Evolutionary conservation across 495 filamentous ascomycete genomes (phyloP).

Genomic region (Lophiotrema nucula): DNA sequence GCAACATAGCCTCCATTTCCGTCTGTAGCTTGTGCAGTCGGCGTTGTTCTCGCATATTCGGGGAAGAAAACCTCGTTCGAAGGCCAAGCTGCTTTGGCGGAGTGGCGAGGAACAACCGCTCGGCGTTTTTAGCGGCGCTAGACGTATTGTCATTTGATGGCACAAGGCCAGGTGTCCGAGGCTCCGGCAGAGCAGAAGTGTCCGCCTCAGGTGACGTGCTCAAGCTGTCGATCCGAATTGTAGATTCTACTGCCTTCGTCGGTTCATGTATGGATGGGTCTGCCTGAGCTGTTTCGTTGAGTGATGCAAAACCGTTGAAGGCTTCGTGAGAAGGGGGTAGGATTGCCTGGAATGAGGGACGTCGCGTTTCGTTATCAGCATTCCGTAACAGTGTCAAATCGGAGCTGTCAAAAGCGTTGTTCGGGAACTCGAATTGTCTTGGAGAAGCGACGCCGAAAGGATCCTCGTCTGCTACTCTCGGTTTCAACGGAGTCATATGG

Average conservation of each 20-base stretch:
- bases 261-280: neutral
- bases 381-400: slow-evolving; percentile 9
- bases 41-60: slow-evolving; percentile 38
- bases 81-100: slow-evolving; percentile 22
- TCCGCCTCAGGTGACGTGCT: slow-evolving; percentile 3
- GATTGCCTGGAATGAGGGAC: slow-evolving; percentile 30
- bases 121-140: neutral
- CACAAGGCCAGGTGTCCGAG: neutral
- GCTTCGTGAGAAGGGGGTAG: slow-evolving; percentile 26
- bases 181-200: neutral
- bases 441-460: slow-evolving; percentile 30
- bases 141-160: neutral
- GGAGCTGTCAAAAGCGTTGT: slow-evolving; percentile 11
- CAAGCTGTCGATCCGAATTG: slow-evolving; percentile 19
- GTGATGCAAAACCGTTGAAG: slow-evolving; percentile 27
- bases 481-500: slow-evolving; percentile 34
- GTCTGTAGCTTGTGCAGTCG: slow-evolving; percentile 41
- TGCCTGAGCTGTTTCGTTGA: slow-evolving; percentile 23
- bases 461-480: slow-evolving; percentile 20
- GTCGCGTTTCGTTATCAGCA: slow-evolving; percentile 16
- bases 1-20: slow-evolving; percentile 37
- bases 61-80: slow-evolving; percentile 40
- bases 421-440: slow-evolving; percentile 19
- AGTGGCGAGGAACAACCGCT: slow-evolving; percentile 15
- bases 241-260: neutral